These are phyloP conservation scores for Clathrus columnatus DNA, from an alignment of 768 basidiomycete genomes.

Conservation along the genomic window DNA sequence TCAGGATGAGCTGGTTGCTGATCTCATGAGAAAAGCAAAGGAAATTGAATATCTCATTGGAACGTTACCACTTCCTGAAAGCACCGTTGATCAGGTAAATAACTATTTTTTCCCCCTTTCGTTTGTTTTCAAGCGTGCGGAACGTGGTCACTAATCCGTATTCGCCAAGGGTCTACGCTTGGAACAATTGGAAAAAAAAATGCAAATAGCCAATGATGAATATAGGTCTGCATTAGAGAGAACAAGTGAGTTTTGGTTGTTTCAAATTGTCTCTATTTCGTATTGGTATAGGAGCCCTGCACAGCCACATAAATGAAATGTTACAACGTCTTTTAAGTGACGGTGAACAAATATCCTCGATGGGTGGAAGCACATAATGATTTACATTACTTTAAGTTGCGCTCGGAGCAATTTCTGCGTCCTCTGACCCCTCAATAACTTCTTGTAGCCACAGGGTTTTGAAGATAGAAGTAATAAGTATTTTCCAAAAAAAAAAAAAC, in stretches of 20 bases:
- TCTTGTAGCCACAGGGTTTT: no score
- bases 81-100: conserved; percentile 65
- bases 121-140: background rate
- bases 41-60: conserved; percentile 82
- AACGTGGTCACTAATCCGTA: conserved; percentile 1
- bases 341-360: conserved; percentile 27
- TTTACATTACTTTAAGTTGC: no score
- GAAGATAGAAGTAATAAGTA: no score
- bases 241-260: conserved; percentile 71
- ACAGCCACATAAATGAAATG: conserved; percentile 50
- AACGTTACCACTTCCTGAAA: conserved; percentile 68
- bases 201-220: conserved; percentile 65
- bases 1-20: conserved; percentile 73
- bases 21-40: conserved; percentile 80
- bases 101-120: background rate
- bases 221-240: conserved; percentile 64
- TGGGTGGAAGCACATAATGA: no score
- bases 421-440: no score
- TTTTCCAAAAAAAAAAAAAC: no score
- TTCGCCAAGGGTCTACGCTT: conserved; percentile 56
- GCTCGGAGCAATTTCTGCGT: no score
- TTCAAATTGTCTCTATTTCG: no score
- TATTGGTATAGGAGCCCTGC: conserved; percentile 41
- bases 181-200: conserved; percentile 56
- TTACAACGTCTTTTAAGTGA: conserved; percentile 49